A percentile compares a stretch with the other conserved stretches of the same genome.
phyloP scores from a whole-genome alignment of 257 asterid species.

The Jacaranda copaia region DNA sequence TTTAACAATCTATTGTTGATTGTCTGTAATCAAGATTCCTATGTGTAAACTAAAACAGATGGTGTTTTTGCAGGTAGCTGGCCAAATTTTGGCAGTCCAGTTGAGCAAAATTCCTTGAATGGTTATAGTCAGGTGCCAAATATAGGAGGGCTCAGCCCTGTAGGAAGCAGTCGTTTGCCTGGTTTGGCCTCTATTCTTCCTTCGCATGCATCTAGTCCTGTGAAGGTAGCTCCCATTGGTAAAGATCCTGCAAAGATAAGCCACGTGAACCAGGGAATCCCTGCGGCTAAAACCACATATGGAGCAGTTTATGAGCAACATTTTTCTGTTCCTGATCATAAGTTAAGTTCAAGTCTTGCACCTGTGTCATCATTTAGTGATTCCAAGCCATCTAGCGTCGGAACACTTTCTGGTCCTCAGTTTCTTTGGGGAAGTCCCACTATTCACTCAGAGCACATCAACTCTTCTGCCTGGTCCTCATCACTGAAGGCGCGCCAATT shows the following conservation, averaged over 20 bases:
- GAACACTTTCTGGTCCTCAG: conserved; percentile 93
- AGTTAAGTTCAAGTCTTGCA: conserved; percentile 65
- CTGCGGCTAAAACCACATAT: conserved; percentile 32
- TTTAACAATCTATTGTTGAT: neutral
- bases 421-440: conserved; percentile 97
- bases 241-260: conserved; percentile 69
- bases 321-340: conserved; percentile 56
- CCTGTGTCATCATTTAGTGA: conserved; percentile 62
- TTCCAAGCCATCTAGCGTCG: conserved; percentile 72
- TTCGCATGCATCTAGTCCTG: conserved; percentile 67
- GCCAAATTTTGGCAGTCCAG: conserved; percentile 87
- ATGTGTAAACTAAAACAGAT: conserved; percentile 14
- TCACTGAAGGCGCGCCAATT: conserved; percentile 56
- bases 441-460: conserved; percentile 56
- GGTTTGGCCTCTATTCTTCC: conserved; percentile 94
- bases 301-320: conserved; percentile 51
- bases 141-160: conserved; percentile 64
- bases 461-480: conserved; percentile 65
- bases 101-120: conserved; percentile 64
- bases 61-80: conserved; percentile 65
- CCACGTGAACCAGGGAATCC: conserved; percentile 41
- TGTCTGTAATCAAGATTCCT: conserved; percentile 4
- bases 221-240: conserved; percentile 90
- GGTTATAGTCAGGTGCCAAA: conserved; percentile 65
- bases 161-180: conserved; percentile 59